A percentile compares a stretch with the other conserved stretches of the same genome.
phyloP scores from a whole-genome alignment of 306 rosid genomes.

The Ochetophila trinervis region DNA sequence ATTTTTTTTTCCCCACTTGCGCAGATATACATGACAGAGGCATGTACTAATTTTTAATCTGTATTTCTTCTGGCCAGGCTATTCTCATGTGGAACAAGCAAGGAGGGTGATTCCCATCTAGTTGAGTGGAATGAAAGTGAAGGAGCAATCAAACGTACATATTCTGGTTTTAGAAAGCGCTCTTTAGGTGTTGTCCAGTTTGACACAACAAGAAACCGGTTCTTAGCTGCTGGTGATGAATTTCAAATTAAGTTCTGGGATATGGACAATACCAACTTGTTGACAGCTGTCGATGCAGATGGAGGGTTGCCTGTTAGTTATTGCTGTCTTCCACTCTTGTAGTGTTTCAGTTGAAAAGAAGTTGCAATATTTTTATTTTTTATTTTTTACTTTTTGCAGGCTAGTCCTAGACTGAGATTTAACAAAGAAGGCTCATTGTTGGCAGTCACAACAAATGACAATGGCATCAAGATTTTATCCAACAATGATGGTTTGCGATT shows the following conservation, averaged over 20 bases:
- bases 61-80: constrained; percentile 20
- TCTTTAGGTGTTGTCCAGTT: constrained; percentile 44
- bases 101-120: constrained; percentile 47
- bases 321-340: background rate
- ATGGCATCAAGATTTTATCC: constrained; percentile 42
- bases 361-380: background rate
- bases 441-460: constrained; percentile 40
- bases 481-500: constrained; percentile 40
- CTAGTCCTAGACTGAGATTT: constrained; percentile 45
- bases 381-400: constrained; percentile 25
- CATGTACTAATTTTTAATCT: background rate
- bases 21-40: background rate
- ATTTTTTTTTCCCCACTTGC: constrained; percentile 7
- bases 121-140: constrained; percentile 54
- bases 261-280: constrained; percentile 34
- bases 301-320: constrained; percentile 42
- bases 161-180: constrained; percentile 41
- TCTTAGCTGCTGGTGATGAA: constrained; percentile 47
- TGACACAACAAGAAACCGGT: constrained; percentile 46
- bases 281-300: constrained; percentile 41
- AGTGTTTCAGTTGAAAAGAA: constrained; percentile 4
- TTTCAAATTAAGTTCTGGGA: constrained; percentile 52
- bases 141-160: constrained; percentile 45
- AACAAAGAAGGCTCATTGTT: constrained; percentile 49
- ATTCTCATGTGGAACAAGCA: constrained; percentile 47